phyloP scores from a whole-genome alignment of 306 rosid species.

The Prunus salicina region DNA sequence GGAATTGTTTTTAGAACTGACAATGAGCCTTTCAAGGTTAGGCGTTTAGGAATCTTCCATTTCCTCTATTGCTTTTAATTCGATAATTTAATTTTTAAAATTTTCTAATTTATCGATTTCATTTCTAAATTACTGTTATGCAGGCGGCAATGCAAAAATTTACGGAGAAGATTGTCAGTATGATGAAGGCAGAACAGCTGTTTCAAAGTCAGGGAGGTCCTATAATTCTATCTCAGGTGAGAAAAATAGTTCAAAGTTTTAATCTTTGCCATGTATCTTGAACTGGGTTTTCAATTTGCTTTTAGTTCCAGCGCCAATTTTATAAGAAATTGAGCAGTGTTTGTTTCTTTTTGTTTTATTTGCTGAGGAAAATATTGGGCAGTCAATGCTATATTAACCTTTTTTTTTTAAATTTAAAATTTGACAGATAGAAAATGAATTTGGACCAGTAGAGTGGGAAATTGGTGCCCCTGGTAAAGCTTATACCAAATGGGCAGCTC shows the following conservation, averaged over 20 bases:
- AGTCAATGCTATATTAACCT: conserved; percentile 4
- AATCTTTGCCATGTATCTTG: conserved; percentile 9
- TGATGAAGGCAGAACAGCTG: conserved; percentile 82
- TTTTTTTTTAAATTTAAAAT: background rate
- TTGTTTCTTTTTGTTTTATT: background rate
- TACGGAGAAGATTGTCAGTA: conserved; percentile 68
- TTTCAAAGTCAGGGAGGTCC: conserved; percentile 95
- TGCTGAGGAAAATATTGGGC: background rate
- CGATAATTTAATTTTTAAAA: background rate
- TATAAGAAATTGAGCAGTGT: background rate
- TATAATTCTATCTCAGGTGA: conserved; percentile 82
- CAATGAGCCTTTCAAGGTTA: conserved; percentile 87
- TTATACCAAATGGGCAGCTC: conserved; percentile 82
- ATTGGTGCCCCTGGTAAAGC: conserved; percentile 88
- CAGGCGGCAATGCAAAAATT: conserved; percentile 89
- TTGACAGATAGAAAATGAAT: conserved; percentile 89
- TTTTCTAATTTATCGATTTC: background rate
- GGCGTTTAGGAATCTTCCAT: background rate
- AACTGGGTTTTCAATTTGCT: conserved; percentile 1
- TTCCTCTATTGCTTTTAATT: background rate
- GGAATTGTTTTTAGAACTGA: conserved; percentile 88
- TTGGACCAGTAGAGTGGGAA: conserved; percentile 88
- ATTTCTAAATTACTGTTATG: conserved; percentile 16
- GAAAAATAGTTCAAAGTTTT: background rate
- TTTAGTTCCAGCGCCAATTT: background rate